phyloP scores from a whole-genome alignment of 192 early-diverging fungal species.

The Coemansia sp. region DNA sequence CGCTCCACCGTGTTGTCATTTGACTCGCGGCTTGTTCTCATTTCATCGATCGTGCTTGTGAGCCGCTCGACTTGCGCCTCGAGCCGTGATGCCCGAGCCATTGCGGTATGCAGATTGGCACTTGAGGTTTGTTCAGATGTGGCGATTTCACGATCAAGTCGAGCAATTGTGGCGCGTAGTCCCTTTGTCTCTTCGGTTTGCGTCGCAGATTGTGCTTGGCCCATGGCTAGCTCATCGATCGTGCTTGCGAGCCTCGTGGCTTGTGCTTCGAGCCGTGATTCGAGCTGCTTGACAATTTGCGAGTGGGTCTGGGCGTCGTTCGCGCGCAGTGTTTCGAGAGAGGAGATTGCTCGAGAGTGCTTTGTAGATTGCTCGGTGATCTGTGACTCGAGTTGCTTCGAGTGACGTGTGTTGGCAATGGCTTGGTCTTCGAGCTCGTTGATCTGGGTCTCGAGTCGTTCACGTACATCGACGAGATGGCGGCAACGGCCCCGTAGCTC shows the following conservation, averaged over 20 bases:
- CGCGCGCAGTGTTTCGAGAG: conserved; percentile 15
- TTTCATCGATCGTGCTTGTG: too few species aligned
- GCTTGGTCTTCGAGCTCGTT: conserved; percentile 12
- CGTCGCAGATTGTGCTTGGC: conserved; percentile 26
- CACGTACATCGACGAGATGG: conserved; percentile 24
- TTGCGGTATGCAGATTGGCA: conserved; percentile 2
- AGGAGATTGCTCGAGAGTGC: conserved; percentile 19
- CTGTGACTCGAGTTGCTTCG: conserved; percentile 15
- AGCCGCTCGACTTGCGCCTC: not conserved
- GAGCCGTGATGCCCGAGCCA: not conserved
- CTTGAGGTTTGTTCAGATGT: conserved; percentile 34
- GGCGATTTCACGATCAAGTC: not conserved
- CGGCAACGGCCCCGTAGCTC: conserved; percentile 39
- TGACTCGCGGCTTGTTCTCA: too few species aligned
- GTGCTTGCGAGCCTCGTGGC: too few species aligned
- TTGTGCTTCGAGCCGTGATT: too few species aligned
- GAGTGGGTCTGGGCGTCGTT: conserved; percentile 16
- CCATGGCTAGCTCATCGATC: not conserved
- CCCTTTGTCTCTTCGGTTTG: conserved; percentile 29
- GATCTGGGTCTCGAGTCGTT: conserved; percentile 7
- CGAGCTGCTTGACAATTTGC: too few species aligned
- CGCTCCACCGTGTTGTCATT: not conserved
- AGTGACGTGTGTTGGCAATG: not conserved
- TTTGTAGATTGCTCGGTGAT: conserved; percentile 16
- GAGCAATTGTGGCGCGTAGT: conserved; percentile 22